A percentile compares a stretch with the other conserved stretches of the same genome.
Conservation (phyloP, 345 rosid genomes). For the Populus nigra region DNA sequence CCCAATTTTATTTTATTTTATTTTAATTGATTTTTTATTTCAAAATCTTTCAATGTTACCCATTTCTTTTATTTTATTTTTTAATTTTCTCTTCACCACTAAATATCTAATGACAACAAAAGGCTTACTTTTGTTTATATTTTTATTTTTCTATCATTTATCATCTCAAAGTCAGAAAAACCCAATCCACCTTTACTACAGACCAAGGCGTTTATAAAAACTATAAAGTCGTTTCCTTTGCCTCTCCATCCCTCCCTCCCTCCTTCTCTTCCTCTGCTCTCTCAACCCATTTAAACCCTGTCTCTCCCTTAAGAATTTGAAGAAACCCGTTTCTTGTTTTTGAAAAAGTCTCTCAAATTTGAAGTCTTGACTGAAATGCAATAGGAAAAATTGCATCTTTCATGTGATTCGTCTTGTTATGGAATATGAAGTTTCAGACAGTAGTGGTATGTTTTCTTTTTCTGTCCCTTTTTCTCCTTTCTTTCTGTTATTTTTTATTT, state of each 20-base stretch:
- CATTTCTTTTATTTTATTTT: not conserved
- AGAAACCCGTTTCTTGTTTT: not conserved
- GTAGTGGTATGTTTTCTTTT: conserved; percentile 43
- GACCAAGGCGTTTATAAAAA: not conserved
- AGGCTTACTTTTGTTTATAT: too few species aligned
- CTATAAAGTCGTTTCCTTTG: not conserved
- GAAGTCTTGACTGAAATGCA: conserved; percentile 8
- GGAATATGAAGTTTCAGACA: conserved; percentile 49
- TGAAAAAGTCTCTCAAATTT: not conserved
- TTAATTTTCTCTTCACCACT: too few species aligned
- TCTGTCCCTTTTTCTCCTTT: not conserved
- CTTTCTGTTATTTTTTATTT: not conserved
- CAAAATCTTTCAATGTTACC: not conserved
- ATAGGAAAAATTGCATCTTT: conserved; percentile 4
- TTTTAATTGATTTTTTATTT: not conserved
- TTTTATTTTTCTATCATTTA: too few species aligned
- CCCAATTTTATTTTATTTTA: too few species aligned
- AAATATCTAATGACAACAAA: too few species aligned
- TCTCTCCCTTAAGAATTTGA: not conserved
- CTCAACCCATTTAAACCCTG: not conserved
- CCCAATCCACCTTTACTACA: not conserved
- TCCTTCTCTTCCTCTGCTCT: not conserved
- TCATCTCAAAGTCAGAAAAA: not conserved
- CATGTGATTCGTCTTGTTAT: conserved; percentile 25
- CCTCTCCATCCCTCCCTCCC: not conserved